Base-by-base conservation (phyloP, 371 early-diverging fungal species). In the Funneliformis caledonium region DNA sequence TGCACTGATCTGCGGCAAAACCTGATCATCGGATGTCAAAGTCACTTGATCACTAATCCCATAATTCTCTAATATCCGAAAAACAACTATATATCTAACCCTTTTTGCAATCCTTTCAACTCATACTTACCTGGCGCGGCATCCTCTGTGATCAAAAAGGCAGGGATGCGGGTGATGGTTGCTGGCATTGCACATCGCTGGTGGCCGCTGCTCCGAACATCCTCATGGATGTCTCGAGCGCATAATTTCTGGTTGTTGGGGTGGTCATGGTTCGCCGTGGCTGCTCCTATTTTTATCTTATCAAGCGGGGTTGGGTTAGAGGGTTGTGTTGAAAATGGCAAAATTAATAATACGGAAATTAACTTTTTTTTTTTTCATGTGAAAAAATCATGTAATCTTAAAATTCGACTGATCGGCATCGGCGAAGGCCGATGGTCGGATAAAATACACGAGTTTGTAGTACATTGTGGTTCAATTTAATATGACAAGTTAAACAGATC, bases 61-160 rank as follows among this genome's bases (percentile, higher is more conserved):
- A 64, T 64, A 64, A 64, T 64, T 64, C 26, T 64, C 11, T 0
- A 14, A 64, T 64, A n/a, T 64, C 26, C n/a, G 11, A 64, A 10
- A 64, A 64, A 6, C 26, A 33, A 31, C 9, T 33, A 12, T 31
- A 12, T 7, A 26, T 37, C 2, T 37, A 37, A 37, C 37, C 37
- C 37, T 37, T 37, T 37, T 26, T 64, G 10, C 26, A 2, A 73
- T 4, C 1, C 1, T 11, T 52, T 1, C 5, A 52, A 4, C 12
- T 76, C 86, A 87, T 87, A 87, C 87, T 87, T 87, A 87, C 87
- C 87, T 87, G 87, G 84, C 86, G 81, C 85, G 87, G 85, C 82
- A 78, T 81, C 79, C 37, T 77, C 83, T 84, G 85, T 83, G 84
- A 85, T 86, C 87, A 83, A 74, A 82, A 83, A 87, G 72, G 84